Base-by-base conservation (phyloP, 192 early-diverging fungal genomes). In the Mortierella hygrophila region DNA sequence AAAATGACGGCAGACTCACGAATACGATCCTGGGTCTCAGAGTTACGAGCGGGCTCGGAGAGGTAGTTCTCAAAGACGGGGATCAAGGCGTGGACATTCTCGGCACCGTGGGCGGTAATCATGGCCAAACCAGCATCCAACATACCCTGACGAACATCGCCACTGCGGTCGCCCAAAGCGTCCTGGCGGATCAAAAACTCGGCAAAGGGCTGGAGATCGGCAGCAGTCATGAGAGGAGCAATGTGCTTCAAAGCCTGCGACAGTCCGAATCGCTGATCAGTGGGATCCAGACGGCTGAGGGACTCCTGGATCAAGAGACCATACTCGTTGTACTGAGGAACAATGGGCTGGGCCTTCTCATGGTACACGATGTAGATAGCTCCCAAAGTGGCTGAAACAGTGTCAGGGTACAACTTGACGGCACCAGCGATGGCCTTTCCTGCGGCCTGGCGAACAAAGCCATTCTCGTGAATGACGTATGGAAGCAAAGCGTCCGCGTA, bases 1-100 rank as follows among this genome's bases (percentile, higher is more conserved):
- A 98, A 88, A 79, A 99, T 95, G 37, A 99, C 98, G 15, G 96
- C 96, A 40, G 95, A 93, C 88, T 99, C 96, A 52, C 97, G 95
- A 75, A 99, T 96, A 69, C 90, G 90, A 89, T 99, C 98, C 70
- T 97, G 93, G 15, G 93, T 92, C 75, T 94, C 93, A 0, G 93
- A 93, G 40, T 95, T 91, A 44, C 88, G 88, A 49, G 94, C 94
- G n/a, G 93, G 93, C 81, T 91, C 89, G 15, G 91, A 90, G 71
- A 98, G 91, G 73, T 97, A 97, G 29, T 83, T 83, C 78, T 98
- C 95, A 77, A 98, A 96, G 11, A 94, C 88, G 9, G 92, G 91
- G 79, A 99, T 77, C 68, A 99, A 88, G 2, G 90, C 88, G 35
- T 91, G 88, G 15, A 95, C 92, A 78, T 93, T 92, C 46, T 81